Evolutionary conservation across 2,329 filamentous ascomycete species (phyloP).

Genomic region (Botryotinia narcissicola): DNA sequence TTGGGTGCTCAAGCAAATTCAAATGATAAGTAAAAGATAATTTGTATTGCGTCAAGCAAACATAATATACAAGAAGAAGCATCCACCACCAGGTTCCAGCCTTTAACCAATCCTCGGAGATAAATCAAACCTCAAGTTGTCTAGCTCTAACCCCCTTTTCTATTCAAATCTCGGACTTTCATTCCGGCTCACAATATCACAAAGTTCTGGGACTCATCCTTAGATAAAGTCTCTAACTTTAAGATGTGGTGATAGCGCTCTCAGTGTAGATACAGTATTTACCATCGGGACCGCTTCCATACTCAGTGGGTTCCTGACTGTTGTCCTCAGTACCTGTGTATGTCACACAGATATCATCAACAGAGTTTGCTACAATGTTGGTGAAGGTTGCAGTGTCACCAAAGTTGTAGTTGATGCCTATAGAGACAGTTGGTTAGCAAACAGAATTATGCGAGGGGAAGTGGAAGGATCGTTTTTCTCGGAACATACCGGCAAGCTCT

Average conservation of each 20-base stretch:
- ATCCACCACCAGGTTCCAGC: neutral
- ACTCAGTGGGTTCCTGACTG: constrained; percentile 40
- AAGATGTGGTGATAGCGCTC: neutral
- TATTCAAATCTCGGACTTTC: neutral
- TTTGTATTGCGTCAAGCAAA: neutral
- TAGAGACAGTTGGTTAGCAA: constrained; percentile 37
- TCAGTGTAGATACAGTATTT: constrained; percentile 36
- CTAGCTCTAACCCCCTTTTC: neutral
- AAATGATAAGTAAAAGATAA: neutral
- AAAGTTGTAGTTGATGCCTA: constrained; percentile 53
- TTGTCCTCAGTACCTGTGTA: constrained; percentile 42
- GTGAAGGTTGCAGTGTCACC: constrained; percentile 47
- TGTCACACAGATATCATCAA: constrained; percentile 27
- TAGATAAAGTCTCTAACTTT: neutral
- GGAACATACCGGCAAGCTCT: constrained; percentile 25
- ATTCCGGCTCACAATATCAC: neutral
- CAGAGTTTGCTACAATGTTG: constrained; percentile 39
- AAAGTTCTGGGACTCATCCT: neutral
- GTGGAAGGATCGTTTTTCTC: neutral
- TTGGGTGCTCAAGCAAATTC: neutral
- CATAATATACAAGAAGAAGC: constrained; percentile 11
- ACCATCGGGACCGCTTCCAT: constrained; percentile 43
- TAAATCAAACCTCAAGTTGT: neutral
- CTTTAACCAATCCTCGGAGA: neutral
- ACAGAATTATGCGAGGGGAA: neutral